Percentiles rank a stretch among this genome's conserved stretches.
Evolutionary conservation across 768 basidiomycete species (phyloP).

Genomic region (Xerocomellus amylosporus): DNA sequence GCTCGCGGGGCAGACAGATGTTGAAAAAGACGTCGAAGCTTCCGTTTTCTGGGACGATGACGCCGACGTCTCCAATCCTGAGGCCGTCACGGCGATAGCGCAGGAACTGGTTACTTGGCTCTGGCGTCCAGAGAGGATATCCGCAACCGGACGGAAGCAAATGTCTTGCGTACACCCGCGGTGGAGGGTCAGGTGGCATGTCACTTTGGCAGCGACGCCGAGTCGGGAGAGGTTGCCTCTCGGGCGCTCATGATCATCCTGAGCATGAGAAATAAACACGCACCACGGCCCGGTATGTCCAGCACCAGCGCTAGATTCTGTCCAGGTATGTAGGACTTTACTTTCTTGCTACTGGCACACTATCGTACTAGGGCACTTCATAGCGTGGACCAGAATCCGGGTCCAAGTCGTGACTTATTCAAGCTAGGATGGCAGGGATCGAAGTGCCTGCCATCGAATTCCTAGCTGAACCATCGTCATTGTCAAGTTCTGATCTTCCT

Average conservation of each 20-base stretch:
- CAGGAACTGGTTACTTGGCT: conserved; percentile 22
- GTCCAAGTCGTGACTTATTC: not conserved
- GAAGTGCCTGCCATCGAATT: not conserved
- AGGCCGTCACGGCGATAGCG: conserved; percentile 26
- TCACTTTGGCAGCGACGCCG: no score
- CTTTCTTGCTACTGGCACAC: no score
- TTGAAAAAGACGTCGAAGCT: conserved; percentile 38
- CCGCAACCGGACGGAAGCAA: conserved; percentile 19
- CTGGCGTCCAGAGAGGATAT: conserved; percentile 33
- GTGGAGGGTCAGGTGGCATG: conserved; percentile 9
- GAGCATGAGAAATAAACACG: no score
- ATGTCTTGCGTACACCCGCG: conserved; percentile 11
- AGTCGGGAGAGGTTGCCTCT: no score
- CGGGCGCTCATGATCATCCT: no score
- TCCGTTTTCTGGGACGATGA: conserved; percentile 29
- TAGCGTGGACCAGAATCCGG: no score
- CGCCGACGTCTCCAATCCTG: conserved; percentile 36
- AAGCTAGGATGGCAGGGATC: not conserved
- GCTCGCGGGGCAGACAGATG: conserved; percentile 32
- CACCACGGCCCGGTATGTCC: no score
- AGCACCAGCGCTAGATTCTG: no score
- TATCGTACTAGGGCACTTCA: no score
- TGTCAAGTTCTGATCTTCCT: not conserved
- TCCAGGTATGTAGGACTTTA: no score
- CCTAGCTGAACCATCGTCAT: not conserved